These are phyloP conservation scores for Thelephora terrestris DNA, from an alignment of 1,284 basidiomycete species.

Conservation along the genomic window DNA sequence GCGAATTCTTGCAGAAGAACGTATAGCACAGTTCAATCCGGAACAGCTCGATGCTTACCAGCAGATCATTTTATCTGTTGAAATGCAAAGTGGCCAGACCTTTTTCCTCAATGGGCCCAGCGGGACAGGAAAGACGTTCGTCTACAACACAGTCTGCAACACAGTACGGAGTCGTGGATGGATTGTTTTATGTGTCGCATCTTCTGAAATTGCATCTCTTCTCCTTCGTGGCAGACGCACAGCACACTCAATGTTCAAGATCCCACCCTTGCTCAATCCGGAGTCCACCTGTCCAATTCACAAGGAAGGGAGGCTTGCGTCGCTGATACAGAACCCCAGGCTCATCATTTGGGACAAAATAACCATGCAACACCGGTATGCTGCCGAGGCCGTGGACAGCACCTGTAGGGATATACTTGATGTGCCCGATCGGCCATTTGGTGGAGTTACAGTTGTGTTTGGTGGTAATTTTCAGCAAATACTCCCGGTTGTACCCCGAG, in stretches of 20 bases:
- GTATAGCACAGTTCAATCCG: constrained; percentile 21
- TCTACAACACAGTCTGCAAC: constrained; percentile 38
- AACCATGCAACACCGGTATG: constrained; percentile 24
- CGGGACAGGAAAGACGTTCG: too few relatives aligned
- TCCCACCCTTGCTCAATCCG: constrained; percentile 26
- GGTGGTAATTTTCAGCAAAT: constrained; percentile 33
- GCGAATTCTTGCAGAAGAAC: constrained; percentile 7
- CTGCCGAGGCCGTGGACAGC: constrained; percentile 25
- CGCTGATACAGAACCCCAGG: constrained; percentile 16
- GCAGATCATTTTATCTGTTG: constrained; percentile 23
- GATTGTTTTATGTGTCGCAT: constrained; percentile 34
- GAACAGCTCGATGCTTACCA: constrained; percentile 27
- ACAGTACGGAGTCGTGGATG: constrained; percentile 17
- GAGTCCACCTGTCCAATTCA: constrained; percentile 18
- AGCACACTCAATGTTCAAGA: constrained; percentile 33
- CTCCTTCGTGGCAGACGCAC: constrained; percentile 31
- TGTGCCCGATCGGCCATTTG: constrained; percentile 24
- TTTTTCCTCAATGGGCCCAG: constrained; percentile 39
- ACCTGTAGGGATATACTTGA: constrained; percentile 22
- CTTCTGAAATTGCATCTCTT: constrained; percentile 34
- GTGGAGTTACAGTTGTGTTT: constrained; percentile 31
- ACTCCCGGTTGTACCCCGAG: constrained; percentile 29
- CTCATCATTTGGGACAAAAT: constrained; percentile 32
- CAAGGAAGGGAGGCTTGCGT: constrained; percentile 16
- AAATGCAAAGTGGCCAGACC: constrained; percentile 12